Evolutionary conservation across 768 basidiomycete species (phyloP), one percentile per base, ranked within the genome.

Genomic region (Boletus tomentosulus): DNA sequence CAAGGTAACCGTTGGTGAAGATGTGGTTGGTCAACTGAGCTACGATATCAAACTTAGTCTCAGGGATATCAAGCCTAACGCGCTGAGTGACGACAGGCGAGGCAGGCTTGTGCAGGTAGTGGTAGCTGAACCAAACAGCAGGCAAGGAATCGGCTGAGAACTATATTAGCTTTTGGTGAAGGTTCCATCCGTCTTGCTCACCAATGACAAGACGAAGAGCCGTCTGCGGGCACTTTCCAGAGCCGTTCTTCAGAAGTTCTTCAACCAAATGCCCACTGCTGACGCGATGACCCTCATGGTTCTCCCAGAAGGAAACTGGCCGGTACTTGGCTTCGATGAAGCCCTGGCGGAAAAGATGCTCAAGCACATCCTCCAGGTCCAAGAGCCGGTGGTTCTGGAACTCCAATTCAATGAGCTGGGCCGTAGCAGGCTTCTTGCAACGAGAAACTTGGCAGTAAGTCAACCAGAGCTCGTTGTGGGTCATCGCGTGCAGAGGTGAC

Each of bases 21-120:
- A 79, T 67, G 53, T 78, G 55, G 68, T 79, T 80, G 48, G 76
- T 78, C 51, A 79, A 57, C 51, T 79, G 73, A n/a, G 76, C 76
- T 34, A 48, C 46, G 13, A 48, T 8, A 25, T 35, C 46, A 34
- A 74, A 64, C 59, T 65, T 72, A 33, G 56, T 57, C 37, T 70
- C 64, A 0, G 59, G 57, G 38, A 56, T 54, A 37, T 73, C 69
- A 37, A 78, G 68, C 63, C 73, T 75, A 56, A 78, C 57, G 31
- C 76, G 76, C 58, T 79, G 79, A n/a, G 69, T 66, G 34, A 76
- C 71, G 16, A 66, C 60, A 31, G 69, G 67, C 4, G 64, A 62
- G 16, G 46, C 56, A 9, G 67, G 52, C 45, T 64, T 69, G 65
- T 75, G 66, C 30, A 67, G 57, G 52, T 78, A 74, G 34, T 71